Evolutionary conservation across 768 basidiomycete genomes (phyloP).

Genomic region (Epithele typhae): DNA sequence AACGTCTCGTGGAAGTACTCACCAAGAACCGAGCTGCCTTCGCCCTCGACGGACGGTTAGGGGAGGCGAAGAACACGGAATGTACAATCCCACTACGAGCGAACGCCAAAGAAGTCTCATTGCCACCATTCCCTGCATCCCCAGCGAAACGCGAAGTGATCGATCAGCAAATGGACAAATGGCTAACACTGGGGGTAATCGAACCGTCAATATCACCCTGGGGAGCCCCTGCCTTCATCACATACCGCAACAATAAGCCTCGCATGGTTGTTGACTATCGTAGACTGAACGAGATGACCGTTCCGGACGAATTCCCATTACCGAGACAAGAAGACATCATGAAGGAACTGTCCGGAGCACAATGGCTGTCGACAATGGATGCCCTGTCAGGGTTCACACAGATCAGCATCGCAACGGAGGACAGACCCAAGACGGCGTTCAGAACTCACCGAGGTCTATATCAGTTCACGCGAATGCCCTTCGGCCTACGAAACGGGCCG

Average conservation of each 20-base stretch:
- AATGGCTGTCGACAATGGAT: slow-evolving; percentile 30
- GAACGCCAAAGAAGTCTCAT: slow-evolving; percentile 14
- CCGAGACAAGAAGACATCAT: slow-evolving; percentile 18
- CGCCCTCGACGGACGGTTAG: slow-evolving; percentile 22
- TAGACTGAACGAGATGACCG: slow-evolving; percentile 22
- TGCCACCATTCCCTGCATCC: slow-evolving; percentile 18
- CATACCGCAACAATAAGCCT: slow-evolving; percentile 34
- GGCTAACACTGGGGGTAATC: slow-evolving; percentile 28
- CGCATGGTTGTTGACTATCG: slow-evolving; percentile 33
- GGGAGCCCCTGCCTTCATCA: slow-evolving; percentile 29
- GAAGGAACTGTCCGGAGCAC: slow-evolving; percentile 23
- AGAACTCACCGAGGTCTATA: slow-evolving; percentile 34
- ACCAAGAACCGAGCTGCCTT: slow-evolving; percentile 14
- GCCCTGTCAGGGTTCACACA: slow-evolving; percentile 39
- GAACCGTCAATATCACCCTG: slow-evolving; percentile 38
- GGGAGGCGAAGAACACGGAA: slow-evolving; percentile 8
- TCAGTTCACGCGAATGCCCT: slow-evolving; percentile 40
- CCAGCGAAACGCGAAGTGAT: slow-evolving; percentile 15
- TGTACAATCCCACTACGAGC: slow-evolving; percentile 15
- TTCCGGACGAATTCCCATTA: slow-evolving; percentile 20
- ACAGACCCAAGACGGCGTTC: slow-evolving; percentile 34
- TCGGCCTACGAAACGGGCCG: slow-evolving; percentile 28
- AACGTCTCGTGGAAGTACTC: neutral
- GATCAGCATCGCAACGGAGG: slow-evolving; percentile 25
- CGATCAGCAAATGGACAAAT: slow-evolving; percentile 19